Percentiles rank a stretch among this genome's conserved stretches.
Evolutionary conservation across 2,329 filamentous ascomycete species (phyloP).

Genomic region (Cladosporium sp.): DNA sequence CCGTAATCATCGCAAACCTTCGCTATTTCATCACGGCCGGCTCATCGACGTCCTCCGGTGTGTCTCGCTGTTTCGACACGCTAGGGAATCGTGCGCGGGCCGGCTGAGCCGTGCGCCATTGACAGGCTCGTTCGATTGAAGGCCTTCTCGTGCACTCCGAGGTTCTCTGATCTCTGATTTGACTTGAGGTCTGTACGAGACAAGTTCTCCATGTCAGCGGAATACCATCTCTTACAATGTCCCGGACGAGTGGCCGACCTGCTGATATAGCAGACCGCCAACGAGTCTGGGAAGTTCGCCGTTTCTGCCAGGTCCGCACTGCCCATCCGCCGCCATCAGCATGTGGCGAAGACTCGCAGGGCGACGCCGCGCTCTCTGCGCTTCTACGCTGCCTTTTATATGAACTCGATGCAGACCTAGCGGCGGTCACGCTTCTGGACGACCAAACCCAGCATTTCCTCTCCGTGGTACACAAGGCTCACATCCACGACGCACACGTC

Average conservation of each 20-base stretch:
- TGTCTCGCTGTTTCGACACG: constrained; percentile 1
- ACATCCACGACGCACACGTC: background rate
- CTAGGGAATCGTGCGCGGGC: constrained; percentile 1
- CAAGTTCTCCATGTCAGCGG: background rate
- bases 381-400: constrained; percentile 21
- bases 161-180: background rate
- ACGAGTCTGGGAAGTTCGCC: constrained; percentile 20
- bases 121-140: background rate
- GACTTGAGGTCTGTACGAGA: background rate
- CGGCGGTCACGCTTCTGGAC: constrained; percentile 21
- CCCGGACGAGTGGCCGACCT: constrained; percentile 6
- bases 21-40: background rate
- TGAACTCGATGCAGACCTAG: constrained; percentile 21
- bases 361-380: constrained; percentile 17
- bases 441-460: constrained; percentile 23
- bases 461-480: background rate
- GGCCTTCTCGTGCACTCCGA: background rate
- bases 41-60: background rate
- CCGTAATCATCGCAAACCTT: background rate
- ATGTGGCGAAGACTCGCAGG: constrained; percentile 4
- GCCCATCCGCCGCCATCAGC: background rate
- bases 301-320: constrained; percentile 12
- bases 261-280: constrained; percentile 15
- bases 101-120: background rate
- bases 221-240: background rate